Evolutionary conservation across 2,329 filamentous ascomycete genomes (phyloP), one percentile per base, ranked within the genome.

Genomic region (Clathrospora elynae): DNA sequence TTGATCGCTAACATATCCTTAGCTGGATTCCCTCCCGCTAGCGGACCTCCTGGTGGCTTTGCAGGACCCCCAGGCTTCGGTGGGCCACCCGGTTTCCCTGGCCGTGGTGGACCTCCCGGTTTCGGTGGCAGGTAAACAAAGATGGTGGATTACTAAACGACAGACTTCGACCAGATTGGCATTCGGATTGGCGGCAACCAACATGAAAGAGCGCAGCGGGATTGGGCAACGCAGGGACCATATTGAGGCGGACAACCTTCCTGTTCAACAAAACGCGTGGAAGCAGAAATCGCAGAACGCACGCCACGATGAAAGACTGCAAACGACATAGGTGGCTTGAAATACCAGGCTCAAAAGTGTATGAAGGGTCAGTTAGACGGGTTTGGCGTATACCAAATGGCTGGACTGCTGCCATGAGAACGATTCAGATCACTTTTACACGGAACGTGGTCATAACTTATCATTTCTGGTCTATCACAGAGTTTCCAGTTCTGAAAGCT

Each of bases 11-110:
- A 69, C 42, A 55, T 56, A 18, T 28, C 43, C 18, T 32, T 42
- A 59, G 62, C 59, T 49, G 66, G 66, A 2, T 70, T 68, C 42
- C 62, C 80, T 77, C 78, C 53, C 51, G 68, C 67, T 36, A 76
- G 74, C 61, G 76, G 76, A 35, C 85, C 86, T 26, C 75, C 56
- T 39, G 59, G n/a, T n/a, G n/a, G 57, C 10, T 64, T 64, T 25
- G 63, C 62, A 31, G 63, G 59, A 35, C 62, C 63, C 28, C 62
- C 62, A 19, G 62, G 61, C 24, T 63, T 61, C 11, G 53, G 53
- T 24, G 47, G 38, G 19, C 57, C 57, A 20, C 47, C 50, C 19
- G 57, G 57, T 3, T 60, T 60, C 44, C 46, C 51, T 30, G 58
- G 61, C 20, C 54, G 57, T 23, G 61, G 61, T 34, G 60, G 59